A percentile compares a stretch with the other conserved stretches of the same genome.
These are phyloP conservation scores for Ambrosia hybrid DNA, from an alignment of 140 eudicot species.

Conservation along the genomic window DNA sequence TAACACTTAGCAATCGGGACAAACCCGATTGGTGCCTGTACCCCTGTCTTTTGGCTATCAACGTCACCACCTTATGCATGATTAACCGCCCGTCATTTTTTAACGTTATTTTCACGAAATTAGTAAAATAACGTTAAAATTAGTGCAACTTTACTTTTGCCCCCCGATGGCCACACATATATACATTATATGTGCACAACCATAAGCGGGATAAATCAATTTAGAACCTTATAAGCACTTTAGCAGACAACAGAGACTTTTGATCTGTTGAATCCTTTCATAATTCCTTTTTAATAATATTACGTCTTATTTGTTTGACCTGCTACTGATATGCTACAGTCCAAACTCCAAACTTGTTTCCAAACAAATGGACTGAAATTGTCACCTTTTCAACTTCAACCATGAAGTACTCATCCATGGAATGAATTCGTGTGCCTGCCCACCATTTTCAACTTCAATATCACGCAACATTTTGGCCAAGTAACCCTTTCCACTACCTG, in stretches of 20 bases:
- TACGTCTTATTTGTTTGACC: neutral
- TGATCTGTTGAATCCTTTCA: neutral
- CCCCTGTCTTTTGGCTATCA: too few relatives aligned
- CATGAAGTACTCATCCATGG: slow-evolving; percentile 99
- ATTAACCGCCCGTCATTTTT: too few relatives aligned
- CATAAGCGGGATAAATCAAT: neutral
- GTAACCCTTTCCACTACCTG: slow-evolving; percentile 99
- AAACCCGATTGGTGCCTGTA: too few relatives aligned
- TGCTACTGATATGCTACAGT: neutral
- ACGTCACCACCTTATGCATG: too few relatives aligned
- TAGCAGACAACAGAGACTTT: neutral
- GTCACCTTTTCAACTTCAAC: slow-evolving; percentile 94
- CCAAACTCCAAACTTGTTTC: neutral
- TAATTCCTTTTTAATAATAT: neutral
- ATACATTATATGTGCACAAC: too few relatives aligned
- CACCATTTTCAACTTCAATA: slow-evolving; percentile 95
- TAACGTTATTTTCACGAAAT: too few relatives aligned
- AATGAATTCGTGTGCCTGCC: slow-evolving; percentile 84
- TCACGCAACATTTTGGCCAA: slow-evolving; percentile 90
- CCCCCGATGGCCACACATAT: too few relatives aligned
- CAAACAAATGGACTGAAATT: neutral
- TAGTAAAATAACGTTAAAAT: too few relatives aligned
- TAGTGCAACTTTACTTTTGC: too few relatives aligned
- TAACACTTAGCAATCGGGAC: too few relatives aligned
- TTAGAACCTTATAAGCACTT: slow-evolving; percentile 8